Base-by-base conservation (phyloP, 1,139 yeast genomes). In the Suhomyces wounanorum region DNA sequence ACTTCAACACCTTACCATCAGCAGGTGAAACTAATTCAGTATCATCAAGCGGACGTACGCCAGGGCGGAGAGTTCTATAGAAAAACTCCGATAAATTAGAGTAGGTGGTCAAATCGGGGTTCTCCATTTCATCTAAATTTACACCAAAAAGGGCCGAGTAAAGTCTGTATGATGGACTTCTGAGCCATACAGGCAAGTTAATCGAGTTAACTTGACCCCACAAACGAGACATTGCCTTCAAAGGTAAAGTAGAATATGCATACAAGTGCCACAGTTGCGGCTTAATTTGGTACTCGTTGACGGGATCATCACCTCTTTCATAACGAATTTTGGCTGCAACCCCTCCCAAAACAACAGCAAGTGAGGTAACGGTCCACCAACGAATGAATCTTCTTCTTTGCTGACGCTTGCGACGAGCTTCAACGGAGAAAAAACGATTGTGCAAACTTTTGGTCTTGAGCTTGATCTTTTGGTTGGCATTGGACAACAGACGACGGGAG, bases 171-270 rank as follows among this genome's bases (percentile, higher is more conserved):
- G 96, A 85, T 17, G 96, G 96, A 26, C 81, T 83, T 61, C 99
- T 81, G 59, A 94, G 66, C 96, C 97, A 90, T 16, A 85, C 80
- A 0, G 99, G 99, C 56, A 95, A 76, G 44, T 84, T 85, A 45
- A 92, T 79, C 51, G 86, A 85, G 66, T 95, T 94, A 54, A 94
- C 82, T 59, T 82, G 83, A 28, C 99, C 99, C 99, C 99, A 95
- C 46, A 92, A 72, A 53, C 99, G 80, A 1, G 97, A 91, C 45
- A 91, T 78, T 5, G 97, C 89, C 64, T 94, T 91, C 63, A 95
- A 78, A 1, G 99, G 99, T 40, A 95, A 77, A 1, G 97, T 87
- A 5, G 92, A 85, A 67, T 94, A 92, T 23, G 95, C 88, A 62
- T 89, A 91, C 52, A 92, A 82, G 43, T 87, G 85, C 97, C 97